These are phyloP conservation scores for Aegilops tauschii DNA, from an alignment of 176 grass and related monocot genomes.

Conservation along the genomic window DNA sequence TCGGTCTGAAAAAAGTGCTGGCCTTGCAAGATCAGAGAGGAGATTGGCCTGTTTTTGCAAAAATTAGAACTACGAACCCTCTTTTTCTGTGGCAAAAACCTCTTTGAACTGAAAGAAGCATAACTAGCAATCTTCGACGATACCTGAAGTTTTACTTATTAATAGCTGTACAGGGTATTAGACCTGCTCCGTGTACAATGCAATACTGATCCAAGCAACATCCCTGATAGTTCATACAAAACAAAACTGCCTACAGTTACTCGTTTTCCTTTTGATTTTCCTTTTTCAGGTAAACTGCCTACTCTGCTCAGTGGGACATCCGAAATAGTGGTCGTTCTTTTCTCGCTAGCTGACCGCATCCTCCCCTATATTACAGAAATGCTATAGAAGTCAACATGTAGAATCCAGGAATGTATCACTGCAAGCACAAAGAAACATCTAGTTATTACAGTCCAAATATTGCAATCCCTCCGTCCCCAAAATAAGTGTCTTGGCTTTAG, in stretches of 20 bases:
- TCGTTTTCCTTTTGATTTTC: neutral
- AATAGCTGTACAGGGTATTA: neutral
- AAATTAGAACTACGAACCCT: neutral
- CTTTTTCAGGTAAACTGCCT: neutral
- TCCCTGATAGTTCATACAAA: neutral
- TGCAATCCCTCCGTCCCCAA: neutral
- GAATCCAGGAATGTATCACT: neutral
- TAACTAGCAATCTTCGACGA: neutral
- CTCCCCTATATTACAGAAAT: neutral
- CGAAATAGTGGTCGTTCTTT: neutral
- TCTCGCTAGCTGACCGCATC: neutral
- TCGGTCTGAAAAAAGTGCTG: too few species aligned
- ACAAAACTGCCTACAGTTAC: neutral
- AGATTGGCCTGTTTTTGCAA: neutral
- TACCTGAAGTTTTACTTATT: neutral
- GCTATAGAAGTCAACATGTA: neutral
- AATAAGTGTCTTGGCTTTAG: too few species aligned
- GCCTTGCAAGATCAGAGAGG: too few species aligned
- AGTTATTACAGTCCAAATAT: neutral
- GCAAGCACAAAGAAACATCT: neutral
- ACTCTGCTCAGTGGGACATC: neutral
- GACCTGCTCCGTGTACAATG: neutral
- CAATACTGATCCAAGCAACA: neutral
- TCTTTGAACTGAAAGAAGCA: neutral
- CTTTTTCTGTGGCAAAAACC: neutral